Conservation (phyloP, 345 rosid species). For the Euphorbia pulcherrima region DNA sequence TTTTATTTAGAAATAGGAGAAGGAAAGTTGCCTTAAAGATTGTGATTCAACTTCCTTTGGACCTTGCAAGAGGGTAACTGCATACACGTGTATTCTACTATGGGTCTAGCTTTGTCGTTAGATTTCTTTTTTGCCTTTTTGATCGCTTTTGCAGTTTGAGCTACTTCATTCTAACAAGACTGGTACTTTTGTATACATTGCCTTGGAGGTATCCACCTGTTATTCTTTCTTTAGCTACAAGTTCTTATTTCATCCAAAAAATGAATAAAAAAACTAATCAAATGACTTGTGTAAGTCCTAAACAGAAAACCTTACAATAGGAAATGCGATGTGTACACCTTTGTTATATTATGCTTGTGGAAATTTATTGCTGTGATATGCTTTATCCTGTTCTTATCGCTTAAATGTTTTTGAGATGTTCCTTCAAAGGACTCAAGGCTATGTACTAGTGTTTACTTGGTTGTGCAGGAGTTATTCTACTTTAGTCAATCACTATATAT, state of each 20-base stretch:
- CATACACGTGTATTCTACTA: background rate
- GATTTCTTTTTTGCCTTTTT: background rate
- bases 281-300: constrained; percentile 21
- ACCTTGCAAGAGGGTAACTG: constrained; percentile 36
- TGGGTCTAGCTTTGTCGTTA: background rate
- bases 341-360: constrained; percentile 38
- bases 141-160: constrained; percentile 25
- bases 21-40: constrained; percentile 35
- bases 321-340: constrained; percentile 36
- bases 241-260: background rate
- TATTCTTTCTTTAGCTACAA: background rate
- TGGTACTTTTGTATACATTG: constrained; percentile 37
- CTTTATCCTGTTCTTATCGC: constrained; percentile 33
- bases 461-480: background rate
- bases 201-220: constrained; percentile 28
- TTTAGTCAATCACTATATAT: background rate
- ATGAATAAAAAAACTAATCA: constrained; percentile 2
- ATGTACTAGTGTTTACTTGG: background rate
- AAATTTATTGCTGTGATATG: constrained; percentile 34
- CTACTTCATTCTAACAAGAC: constrained; percentile 33
- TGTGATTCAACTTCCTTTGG: constrained; percentile 38
- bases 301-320: constrained; percentile 36
- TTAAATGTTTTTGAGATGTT: constrained; percentile 6
- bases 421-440: background rate
- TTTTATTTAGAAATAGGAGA: constrained; percentile 34